Percentiles rank a stretch among this genome's conserved stretches.
Conservation (phyloP, 805 yeast species). For the Sugiyamaella smithiae region DNA sequence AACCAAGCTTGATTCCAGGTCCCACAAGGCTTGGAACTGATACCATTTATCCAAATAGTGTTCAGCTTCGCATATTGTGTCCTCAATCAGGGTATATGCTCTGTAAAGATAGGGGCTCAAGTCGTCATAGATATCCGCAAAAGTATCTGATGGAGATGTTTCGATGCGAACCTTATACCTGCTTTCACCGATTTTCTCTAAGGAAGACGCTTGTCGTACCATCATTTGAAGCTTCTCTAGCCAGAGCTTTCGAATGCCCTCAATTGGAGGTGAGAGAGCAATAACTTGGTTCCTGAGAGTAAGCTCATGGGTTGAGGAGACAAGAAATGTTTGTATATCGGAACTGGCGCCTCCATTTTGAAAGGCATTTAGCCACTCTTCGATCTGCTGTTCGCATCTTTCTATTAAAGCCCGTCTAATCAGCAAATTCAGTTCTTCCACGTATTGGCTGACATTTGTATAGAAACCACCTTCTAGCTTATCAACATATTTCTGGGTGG, state of each 20-base stretch:
- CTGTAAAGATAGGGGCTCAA: constrained; percentile 22
- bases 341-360: background rate
- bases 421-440: constrained; percentile 35
- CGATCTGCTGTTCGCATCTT: constrained; percentile 29
- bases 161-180: background rate
- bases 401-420: constrained; percentile 31
- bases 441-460: constrained; percentile 35
- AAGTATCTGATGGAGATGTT: background rate
- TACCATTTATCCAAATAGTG: constrained; percentile 52
- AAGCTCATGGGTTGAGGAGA: constrained; percentile 25
- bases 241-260: constrained; percentile 23
- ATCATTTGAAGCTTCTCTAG: constrained; percentile 22
- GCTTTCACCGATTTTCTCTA: constrained; percentile 1
- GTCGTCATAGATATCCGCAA: constrained; percentile 15
- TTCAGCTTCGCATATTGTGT: constrained; percentile 30
- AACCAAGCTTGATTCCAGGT: constrained; percentile 45
- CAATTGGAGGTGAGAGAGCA: constrained; percentile 29
- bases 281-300: constrained; percentile 30
- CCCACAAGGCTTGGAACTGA: constrained; percentile 58
- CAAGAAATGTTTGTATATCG: background rate
- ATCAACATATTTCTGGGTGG: constrained; percentile 40
- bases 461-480: constrained; percentile 39
- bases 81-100: constrained; percentile 36
- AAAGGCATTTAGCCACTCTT: constrained; percentile 27
- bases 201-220: constrained; percentile 4